Evolutionary conservation across 441 rosid genomes (phyloP), one percentile per base, ranked within the genome.

Genomic region (Adansonia madagascariensis): DNA sequence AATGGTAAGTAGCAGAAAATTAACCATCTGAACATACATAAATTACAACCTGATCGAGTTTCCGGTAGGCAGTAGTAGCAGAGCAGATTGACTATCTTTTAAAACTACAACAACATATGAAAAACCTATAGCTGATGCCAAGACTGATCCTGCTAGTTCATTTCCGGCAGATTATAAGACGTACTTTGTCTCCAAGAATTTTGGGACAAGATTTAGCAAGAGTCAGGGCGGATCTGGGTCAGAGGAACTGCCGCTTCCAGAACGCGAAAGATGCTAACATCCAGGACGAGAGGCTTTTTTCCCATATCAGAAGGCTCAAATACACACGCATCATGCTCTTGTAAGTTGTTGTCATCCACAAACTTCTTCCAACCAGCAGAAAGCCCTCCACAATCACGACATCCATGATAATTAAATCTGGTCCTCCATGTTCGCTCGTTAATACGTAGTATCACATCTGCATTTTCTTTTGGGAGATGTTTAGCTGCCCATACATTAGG

Each of bases 321-420:
- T 18, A 84, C 85, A 69, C 86, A 83, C 22, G 76, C 86, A 63
- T 86, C 91, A 74, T 74, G 78, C 71, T 86, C 86, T 27, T 84
- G 72, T 6, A 86, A 77, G 49, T 83, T 77, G 80, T 86, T 84
- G 22, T 78, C 86, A 3, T 8, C 1, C 10, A 80, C 89, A 61
- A 88, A 88, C 15, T 35, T 73, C 81, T 50, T 88, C 89, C 87
- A 88, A 24, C 91, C 91, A 15, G 79, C 24, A 6, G 89, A 77
- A 57, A 89, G 84, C 61, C 92, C 88, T 69, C 90, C 91, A 18
- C 72, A 74, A 50, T 78, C 73, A 9, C 81, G 85, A 4, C 65
- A 41, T 43, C 76, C 75, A 75, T 75, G 75, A 70, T 81, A 85
- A 56, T 73, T 66, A 56, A 53, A 86, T 20, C 69, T 80, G 71